Evolutionary conservation across 2,329 filamentous ascomycete genomes (phyloP), one percentile per base, ranked within the genome.

Genomic region (Arthrobotrys sinensis): DNA sequence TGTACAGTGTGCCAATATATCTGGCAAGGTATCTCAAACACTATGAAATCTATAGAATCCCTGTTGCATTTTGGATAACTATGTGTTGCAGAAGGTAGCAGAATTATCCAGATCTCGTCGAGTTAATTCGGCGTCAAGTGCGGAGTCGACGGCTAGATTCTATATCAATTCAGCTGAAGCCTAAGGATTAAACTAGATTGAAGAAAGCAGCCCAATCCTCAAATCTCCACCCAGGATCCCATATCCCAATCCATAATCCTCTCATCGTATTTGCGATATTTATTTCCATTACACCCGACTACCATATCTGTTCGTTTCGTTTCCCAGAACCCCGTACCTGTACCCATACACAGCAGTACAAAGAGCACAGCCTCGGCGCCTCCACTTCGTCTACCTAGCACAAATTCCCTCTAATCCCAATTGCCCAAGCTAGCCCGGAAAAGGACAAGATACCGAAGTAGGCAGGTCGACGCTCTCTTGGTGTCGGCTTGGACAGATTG

Each of bases 401-500:
- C n/a, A 57, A 38, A 38, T 57, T 57, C 52, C 52, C 52, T 57
- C 52, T 19, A 16, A 45, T 45, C 43, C 12, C 5, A 45, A 7
- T 12, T 12, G 1, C 19, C 45, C 45, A 14, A 28, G 16, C 55
- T 60, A 60, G 36, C 28, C 36, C 36, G 3, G 10, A 43, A 60
- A 16, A 60, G 24, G 55, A 28, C 34, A 12, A 60, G 34, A 60
- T 60, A 60, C 55, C 36, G n/a, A 40, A 40, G 36, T 43, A 60
- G 55, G 55, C 55, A 60, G 36, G 55, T 60, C 55, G 19, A 43
- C 4, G 34, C 55, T 7, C 11, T 60, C 52, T 57, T 57, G 50
- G 50, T 38, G 5, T 43, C 55, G 34, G 55, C 55, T 60, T 60
- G 55, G 55, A 60, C 36, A 60, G 19, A 8, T 43, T 60, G 55